Conservation (phyloP, 192 early-diverging fungal genomes). For the Entomortierella beljakovae region DNA sequence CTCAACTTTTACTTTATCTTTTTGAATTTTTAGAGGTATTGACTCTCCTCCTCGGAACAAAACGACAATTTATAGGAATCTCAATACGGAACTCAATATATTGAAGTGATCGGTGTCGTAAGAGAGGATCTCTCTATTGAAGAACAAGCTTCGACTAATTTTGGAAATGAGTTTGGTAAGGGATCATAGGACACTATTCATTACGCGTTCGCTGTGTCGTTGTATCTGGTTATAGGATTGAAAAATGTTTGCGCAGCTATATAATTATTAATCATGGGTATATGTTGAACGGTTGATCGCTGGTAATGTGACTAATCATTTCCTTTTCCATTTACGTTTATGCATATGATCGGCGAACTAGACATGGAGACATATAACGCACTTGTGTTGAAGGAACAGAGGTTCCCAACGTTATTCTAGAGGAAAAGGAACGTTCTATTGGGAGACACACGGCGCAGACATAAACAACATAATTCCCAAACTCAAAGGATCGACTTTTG, state of each 20-base stretch:
- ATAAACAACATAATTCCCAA: no score
- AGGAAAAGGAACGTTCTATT: background rate
- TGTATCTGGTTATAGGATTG: background rate
- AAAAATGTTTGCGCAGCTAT: background rate
- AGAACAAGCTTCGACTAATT: conserved; percentile 28
- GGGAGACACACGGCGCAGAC: background rate
- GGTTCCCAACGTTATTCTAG: conserved; percentile 38
- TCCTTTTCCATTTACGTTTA: no score
- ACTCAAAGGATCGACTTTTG: no score
- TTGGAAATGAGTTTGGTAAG: conserved; percentile 48
- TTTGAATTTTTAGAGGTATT: background rate
- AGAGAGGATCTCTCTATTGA: conserved; percentile 25
- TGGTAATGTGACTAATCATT: background rate
- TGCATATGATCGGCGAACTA: no score
- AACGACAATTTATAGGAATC: conserved; percentile 4
- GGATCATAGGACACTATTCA: background rate
- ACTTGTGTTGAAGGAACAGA: conserved; percentile 23
- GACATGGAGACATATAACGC: conserved; percentile 41
- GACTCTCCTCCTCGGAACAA: background rate
- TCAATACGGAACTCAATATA: conserved; percentile 34
- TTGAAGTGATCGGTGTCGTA: conserved; percentile 46
- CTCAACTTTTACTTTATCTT: background rate
- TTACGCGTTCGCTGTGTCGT: background rate
- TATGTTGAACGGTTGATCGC: background rate
- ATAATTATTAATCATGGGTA: background rate